Evolutionary conservation across 1,139 yeast genomes (phyloP).

Genomic region (Debaryomyces robertsiae): DNA sequence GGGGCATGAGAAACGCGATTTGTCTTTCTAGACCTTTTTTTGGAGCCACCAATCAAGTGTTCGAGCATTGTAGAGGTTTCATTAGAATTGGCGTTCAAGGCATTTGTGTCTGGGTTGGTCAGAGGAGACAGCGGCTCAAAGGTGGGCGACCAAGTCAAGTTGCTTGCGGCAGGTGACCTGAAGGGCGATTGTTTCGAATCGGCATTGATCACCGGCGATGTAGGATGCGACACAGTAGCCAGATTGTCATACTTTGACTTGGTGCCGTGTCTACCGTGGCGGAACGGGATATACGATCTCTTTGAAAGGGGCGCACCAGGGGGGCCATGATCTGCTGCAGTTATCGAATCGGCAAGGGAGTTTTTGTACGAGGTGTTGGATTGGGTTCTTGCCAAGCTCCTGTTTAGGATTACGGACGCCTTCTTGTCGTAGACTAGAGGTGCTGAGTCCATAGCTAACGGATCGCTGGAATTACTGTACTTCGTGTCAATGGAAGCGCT

Average conservation of each 20-base stretch:
- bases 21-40: constrained; percentile 27
- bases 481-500: constrained; percentile 55
- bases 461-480: constrained; percentile 34
- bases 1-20: constrained; percentile 19
- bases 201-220: constrained; percentile 27
- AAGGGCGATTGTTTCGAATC: constrained; percentile 14
- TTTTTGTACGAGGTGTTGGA: constrained; percentile 78
- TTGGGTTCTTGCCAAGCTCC: constrained; percentile 74
- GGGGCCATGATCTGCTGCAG: constrained; percentile 24
- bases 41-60: constrained; percentile 30
- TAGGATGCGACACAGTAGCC: constrained; percentile 27
- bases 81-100: neutral
- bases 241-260: constrained; percentile 22
- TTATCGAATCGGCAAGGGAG: constrained; percentile 66
- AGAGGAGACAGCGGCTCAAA: constrained; percentile 10
- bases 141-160: constrained; percentile 10
- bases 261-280: constrained; percentile 31
- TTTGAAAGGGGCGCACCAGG: constrained; percentile 25
- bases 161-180: constrained; percentile 9
- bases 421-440: constrained; percentile 81
- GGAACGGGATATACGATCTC: constrained; percentile 49
- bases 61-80: constrained; percentile 27
- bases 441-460: constrained; percentile 62
- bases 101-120: neutral
- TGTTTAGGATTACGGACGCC: constrained; percentile 72